Conservation (phyloP, 1,284 basidiomycete species). For the Tremellales sp. region DNA sequence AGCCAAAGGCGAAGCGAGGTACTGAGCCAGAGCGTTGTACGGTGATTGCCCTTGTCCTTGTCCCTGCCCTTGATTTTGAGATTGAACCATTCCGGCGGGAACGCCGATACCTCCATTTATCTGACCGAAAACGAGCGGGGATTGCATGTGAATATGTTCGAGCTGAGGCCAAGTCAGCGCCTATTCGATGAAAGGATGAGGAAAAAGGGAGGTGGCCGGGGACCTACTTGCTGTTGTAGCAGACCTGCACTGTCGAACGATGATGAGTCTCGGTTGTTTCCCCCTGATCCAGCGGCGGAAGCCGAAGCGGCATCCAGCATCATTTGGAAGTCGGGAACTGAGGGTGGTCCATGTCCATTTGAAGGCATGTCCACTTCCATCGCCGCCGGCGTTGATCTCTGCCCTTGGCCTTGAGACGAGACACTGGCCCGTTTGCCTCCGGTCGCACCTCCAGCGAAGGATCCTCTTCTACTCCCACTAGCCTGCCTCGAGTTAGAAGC, state of each 20-base stretch:
- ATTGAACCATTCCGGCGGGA: too few species aligned
- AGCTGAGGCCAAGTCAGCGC: constrained; percentile 24
- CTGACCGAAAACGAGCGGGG: constrained; percentile 37
- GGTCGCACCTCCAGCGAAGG: not conserved
- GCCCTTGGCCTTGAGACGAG: not conserved
- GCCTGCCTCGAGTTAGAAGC: too few species aligned
- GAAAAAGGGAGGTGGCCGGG: not conserved
- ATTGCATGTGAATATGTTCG: constrained; percentile 49
- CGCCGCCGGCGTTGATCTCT: not conserved
- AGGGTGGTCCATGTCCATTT: too few species aligned
- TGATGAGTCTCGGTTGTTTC: not conserved
- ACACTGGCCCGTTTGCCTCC: not conserved
- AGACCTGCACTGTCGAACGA: constrained; percentile 5
- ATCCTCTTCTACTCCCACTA: not conserved
- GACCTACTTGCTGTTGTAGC: constrained; percentile 16
- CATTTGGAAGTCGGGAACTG: not conserved
- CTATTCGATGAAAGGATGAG: too few species aligned
- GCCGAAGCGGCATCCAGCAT: not conserved
- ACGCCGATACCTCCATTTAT: too few species aligned
- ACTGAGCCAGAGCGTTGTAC: constrained; percentile 25
- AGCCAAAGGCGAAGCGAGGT: constrained; percentile 28
- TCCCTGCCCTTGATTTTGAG: too few species aligned
- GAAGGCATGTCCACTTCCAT: not conserved
- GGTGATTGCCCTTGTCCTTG: constrained; percentile 13
- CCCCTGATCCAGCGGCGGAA: not conserved